phyloP scores from a whole-genome alignment of 768 basidiomycete species.

The Rubroboletus pulcherrimus region DNA sequence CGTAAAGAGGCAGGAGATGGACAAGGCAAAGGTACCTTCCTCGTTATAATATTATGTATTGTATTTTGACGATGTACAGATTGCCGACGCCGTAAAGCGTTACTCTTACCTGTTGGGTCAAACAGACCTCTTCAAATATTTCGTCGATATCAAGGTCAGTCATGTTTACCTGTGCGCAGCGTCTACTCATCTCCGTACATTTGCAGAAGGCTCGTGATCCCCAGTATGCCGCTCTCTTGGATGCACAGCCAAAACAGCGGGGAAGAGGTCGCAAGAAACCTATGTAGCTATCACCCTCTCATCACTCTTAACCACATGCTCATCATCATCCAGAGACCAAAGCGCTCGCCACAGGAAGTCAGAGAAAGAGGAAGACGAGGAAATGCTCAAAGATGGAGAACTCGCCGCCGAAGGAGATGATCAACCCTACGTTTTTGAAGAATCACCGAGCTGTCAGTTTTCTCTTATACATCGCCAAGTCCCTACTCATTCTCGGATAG shows the following conservation, averaged over 20 bases:
- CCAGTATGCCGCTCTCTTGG: slow-evolving; percentile 86
- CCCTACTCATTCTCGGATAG: slow-evolving; percentile 38
- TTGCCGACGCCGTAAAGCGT: slow-evolving; percentile 91
- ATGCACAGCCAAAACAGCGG: slow-evolving; percentile 81
- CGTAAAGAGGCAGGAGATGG: slow-evolving; percentile 75
- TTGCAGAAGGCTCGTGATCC: slow-evolving; percentile 82
- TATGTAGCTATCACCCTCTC: slow-evolving; percentile 40
- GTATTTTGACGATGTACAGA: slow-evolving; percentile 40
- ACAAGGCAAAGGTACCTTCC: slow-evolving; percentile 73
- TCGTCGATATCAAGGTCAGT: slow-evolving; percentile 90
- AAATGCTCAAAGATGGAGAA: slow-evolving; percentile 85
- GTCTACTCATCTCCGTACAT: background rate
- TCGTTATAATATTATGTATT: background rate
- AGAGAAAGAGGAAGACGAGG: slow-evolving; percentile 98
- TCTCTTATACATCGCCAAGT: background rate
- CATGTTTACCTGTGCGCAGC: background rate
- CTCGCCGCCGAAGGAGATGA: slow-evolving; percentile 77
- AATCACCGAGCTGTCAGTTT: slow-evolving; percentile 79
- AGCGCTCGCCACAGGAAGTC: slow-evolving; percentile 86
- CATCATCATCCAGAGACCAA: slow-evolving; percentile 51
- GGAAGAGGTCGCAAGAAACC: slow-evolving; percentile 84
- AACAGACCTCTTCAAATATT: slow-evolving; percentile 97
- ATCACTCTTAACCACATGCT: background rate
- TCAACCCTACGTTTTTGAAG: slow-evolving; percentile 91
- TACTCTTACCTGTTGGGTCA: slow-evolving; percentile 98